A percentile compares a stretch with the other conserved stretches of the same genome.
Conservation (phyloP, 306 rosid genomes). For the Prunus davidiana region DNA sequence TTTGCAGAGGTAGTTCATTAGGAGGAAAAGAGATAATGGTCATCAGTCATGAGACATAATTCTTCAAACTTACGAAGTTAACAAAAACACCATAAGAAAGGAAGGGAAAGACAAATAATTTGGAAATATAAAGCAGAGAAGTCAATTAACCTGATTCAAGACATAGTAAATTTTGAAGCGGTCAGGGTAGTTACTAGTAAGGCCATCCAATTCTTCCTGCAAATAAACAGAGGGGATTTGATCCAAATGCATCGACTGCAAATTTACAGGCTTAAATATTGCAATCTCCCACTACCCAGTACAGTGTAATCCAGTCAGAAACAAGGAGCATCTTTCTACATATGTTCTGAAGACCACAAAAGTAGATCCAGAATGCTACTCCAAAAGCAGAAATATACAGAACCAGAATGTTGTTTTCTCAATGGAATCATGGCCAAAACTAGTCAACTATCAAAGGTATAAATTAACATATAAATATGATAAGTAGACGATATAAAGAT, state of each 20-base stretch:
- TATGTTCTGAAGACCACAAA: background rate
- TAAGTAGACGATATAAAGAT: background rate
- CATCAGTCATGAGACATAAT: constrained; percentile 6
- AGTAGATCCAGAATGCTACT: background rate
- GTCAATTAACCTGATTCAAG: constrained; percentile 69
- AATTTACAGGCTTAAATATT: background rate
- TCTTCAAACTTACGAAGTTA: background rate
- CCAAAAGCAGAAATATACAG: background rate
- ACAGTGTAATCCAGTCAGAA: background rate
- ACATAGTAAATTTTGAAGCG: constrained; percentile 72
- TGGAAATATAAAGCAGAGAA: constrained; percentile 15
- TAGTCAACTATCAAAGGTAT: background rate
- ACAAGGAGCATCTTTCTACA: background rate
- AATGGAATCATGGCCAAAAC: background rate
- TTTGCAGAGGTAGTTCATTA: constrained; percentile 11
- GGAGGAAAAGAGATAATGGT: background rate
- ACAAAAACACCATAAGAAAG: background rate
- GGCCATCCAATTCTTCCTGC: constrained; percentile 89
- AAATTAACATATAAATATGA: background rate
- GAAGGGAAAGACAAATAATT: background rate
- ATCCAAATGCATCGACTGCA: constrained; percentile 6
- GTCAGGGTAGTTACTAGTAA: constrained; percentile 62
- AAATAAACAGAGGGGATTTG: background rate
- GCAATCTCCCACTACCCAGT: background rate
- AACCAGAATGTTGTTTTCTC: background rate